A percentile compares a stretch with the other conserved stretches of the same genome.
Evolutionary conservation across 805 yeast species (phyloP).

Genomic region (Ogataea pilisensis): DNA sequence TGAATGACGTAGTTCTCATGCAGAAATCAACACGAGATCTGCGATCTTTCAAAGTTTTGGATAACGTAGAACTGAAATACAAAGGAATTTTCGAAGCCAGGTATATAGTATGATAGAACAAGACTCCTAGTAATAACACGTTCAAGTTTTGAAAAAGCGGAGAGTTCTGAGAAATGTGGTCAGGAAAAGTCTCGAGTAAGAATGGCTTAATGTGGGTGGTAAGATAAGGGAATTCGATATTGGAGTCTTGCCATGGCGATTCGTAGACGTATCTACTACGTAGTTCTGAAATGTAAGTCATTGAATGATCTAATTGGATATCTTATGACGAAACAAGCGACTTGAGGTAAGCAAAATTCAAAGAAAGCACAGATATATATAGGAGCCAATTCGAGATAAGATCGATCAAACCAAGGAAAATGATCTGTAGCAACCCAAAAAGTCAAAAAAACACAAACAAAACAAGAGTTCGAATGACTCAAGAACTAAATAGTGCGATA

Average conservation of each 20-base stretch:
- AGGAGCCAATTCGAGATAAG: too few relatives aligned
- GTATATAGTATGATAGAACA: constrained; percentile 29
- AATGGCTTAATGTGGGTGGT: constrained; percentile 21
- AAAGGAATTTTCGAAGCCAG: constrained; percentile 19
- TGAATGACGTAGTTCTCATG: constrained; percentile 31
- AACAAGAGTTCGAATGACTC: too few relatives aligned
- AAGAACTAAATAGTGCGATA: too few relatives aligned
- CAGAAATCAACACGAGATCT: constrained; percentile 27
- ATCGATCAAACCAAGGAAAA: too few relatives aligned
- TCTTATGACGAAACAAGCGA: too few relatives aligned
- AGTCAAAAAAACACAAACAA: too few relatives aligned
- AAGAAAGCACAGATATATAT: too few relatives aligned
- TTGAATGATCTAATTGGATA: too few relatives aligned
- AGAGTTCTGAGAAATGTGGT: constrained; percentile 17
- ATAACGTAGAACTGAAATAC: background rate
- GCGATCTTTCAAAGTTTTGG: constrained; percentile 7
- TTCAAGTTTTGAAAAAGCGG: background rate
- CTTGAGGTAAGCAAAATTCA: background rate
- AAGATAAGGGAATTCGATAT: constrained; percentile 16
- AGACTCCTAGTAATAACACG: constrained; percentile 1
- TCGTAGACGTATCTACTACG: constrained; percentile 17
- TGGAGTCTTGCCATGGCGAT: constrained; percentile 19
- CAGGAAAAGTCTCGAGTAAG: constrained; percentile 1
- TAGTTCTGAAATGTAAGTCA: constrained; percentile 8
- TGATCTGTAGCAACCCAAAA: too few relatives aligned